These are phyloP conservation scores for Candida ulmi DNA, from an alignment of 805 yeast genomes.

Conservation along the genomic window DNA sequence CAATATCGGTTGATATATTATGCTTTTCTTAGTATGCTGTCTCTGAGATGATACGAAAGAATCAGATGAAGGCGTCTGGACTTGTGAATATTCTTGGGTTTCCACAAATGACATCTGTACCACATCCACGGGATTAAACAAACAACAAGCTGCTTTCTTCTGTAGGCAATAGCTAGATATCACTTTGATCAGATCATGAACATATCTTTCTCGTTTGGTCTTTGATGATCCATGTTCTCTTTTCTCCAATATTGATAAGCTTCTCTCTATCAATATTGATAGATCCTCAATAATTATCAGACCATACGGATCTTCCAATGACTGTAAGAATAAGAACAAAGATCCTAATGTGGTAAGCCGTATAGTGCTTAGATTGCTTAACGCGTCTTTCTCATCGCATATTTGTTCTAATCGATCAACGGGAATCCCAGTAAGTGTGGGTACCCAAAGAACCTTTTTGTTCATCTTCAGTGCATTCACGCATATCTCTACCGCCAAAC, in stretches of 20 bases:
- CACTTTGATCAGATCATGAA: slow-evolving; percentile 12
- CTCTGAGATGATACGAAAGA: slow-evolving; percentile 1
- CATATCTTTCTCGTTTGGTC: slow-evolving; percentile 7
- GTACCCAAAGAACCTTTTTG: slow-evolving; percentile 17
- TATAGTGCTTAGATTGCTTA: slow-evolving; percentile 2
- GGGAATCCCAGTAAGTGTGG: slow-evolving; percentile 15
- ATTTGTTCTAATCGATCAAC: not conserved
- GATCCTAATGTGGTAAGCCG: slow-evolving; percentile 6
- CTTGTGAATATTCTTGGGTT: slow-evolving; percentile 2
- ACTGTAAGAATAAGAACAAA: slow-evolving; percentile 12
- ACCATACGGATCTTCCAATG: slow-evolving; percentile 5
- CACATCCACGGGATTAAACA: slow-evolving; percentile 14
- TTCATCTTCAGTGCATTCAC: slow-evolving; percentile 9
- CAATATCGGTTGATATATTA: slow-evolving; percentile 16
- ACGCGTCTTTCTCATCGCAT: not conserved
- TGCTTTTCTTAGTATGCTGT: slow-evolving; percentile 6
- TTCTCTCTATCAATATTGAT: slow-evolving; percentile 10
- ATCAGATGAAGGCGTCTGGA: not conserved
- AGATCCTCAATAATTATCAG: slow-evolving; percentile 20
- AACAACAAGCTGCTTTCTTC: slow-evolving; percentile 10
- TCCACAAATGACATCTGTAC: slow-evolving; percentile 19
- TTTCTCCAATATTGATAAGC: slow-evolving; percentile 9
- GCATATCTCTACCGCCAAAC: slow-evolving; percentile 10
- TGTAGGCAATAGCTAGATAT: slow-evolving; percentile 12
- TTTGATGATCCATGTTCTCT: slow-evolving; percentile 1